Conservation (phyloP, 352 stramenopile genomes). For the Peronospora destructor region DNA sequence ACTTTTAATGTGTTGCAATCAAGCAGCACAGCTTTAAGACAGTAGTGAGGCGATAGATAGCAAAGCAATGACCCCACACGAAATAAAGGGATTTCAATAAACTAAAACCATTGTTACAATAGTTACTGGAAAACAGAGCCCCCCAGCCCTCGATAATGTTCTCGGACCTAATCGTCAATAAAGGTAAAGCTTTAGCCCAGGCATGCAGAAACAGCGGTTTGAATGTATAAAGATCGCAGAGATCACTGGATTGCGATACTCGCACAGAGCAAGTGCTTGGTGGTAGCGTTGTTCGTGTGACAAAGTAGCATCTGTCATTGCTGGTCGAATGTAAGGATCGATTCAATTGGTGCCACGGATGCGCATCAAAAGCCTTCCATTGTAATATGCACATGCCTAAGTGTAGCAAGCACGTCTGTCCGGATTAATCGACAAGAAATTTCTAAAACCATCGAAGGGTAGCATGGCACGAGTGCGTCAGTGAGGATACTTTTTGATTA, state of each 20-base stretch:
- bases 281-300: not conserved
- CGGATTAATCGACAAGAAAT: no score
- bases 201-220: no score
- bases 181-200: no score
- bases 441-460: not conserved
- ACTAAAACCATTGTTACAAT: no score
- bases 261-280: not conserved
- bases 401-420: no score
- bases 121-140: not conserved
- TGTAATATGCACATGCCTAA: no score
- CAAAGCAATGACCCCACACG: not conserved
- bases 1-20: conserved; percentile 2
- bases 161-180: no score
- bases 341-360: no score
- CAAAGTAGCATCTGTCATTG: not conserved
- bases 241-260: not conserved
- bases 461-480: conserved; percentile 8
- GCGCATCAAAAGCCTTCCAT: no score
- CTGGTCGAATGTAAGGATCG: not conserved
- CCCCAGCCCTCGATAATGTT: no score
- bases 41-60: not conserved
- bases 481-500: conserved; percentile 4
- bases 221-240: not conserved
- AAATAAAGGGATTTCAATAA: not conserved
- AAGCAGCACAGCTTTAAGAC: not conserved